Conservation (phyloP, 257 asterid species). For the Solanum peruvianum region DNA sequence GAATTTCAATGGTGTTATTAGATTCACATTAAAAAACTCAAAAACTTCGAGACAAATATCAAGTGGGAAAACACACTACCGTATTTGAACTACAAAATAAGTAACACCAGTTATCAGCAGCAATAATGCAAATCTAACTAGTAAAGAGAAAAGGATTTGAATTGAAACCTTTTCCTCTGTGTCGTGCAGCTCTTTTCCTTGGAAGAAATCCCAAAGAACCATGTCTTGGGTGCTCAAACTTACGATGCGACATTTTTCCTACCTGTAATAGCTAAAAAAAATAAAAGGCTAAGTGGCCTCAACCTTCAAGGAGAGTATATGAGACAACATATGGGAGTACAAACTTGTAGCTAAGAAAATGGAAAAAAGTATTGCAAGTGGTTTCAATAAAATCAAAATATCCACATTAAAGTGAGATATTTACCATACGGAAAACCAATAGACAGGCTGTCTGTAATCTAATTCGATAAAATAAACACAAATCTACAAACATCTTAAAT, state of each 20-base stretch:
- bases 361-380: neutral
- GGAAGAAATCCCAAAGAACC: constrained; percentile 91
- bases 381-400: neutral
- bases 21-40: neutral
- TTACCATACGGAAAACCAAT: too few relatives aligned
- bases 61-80: neutral
- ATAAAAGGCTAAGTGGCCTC: neutral
- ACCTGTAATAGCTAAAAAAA: neutral
- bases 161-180: constrained; percentile 65
- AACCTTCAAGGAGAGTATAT: neutral
- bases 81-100: neutral
- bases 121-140: neutral
- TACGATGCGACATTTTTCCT: constrained; percentile 65
- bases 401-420: neutral
- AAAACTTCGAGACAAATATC: neutral
- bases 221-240: constrained; percentile 92
- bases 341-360: neutral
- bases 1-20: neutral
- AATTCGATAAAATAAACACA: neutral
- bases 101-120: neutral
- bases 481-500: neutral
- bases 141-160: neutral
- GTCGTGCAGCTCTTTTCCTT: constrained; percentile 66
- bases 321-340: neutral
- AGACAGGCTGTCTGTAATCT: neutral